Base-by-base conservation (phyloP, 2,329 filamentous ascomycete species). In the Fusarium newnesense region DNA sequence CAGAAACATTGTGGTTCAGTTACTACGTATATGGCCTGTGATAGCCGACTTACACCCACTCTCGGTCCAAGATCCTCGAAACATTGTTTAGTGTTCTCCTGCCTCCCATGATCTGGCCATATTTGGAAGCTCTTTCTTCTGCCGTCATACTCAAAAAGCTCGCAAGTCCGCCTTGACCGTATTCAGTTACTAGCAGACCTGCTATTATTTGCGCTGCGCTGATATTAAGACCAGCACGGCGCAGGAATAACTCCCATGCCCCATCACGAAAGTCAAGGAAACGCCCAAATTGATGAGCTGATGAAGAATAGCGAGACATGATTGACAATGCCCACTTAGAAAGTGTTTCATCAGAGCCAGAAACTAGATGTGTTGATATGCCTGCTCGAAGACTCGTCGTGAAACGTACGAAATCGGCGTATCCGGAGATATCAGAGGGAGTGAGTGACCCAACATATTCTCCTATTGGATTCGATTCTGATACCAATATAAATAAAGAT, bases 401-500 rank as follows among this genome's bases (percentile, higher is more conserved):
- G 67, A 91, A 91, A 0, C 80, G 81, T 34, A 87, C 81, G 57
- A 92, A 87, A 16, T 87, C 85, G 4, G 82, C 80, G 46, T 90
- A 85, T 0, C 84, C 84, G 9, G 78, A 76, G 15, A 82, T 76
- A 52, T 90, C 87, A 2, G 84, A 82, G 1, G 79, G 52, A 5
- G 79, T 81, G 7, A 86, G 74, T 39, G 80, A 76, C 64, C 80
- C 79, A 40, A 83, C 78, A 9, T 79, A 82, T 69, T 89, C 87
- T 18, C 84, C 84, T 2, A 78, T 46, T 4, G 70, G 73, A 53
- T 84, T 86, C 4, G 79, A 81, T 61, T 91, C 87, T n/a, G 88
- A 91, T 3, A 96, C 85, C 1, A 97, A 80, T 2, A 97, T 83
- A 2, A 93, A 81, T 2, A 97, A 83, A 8, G 84, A 85, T 70